These are phyloP conservation scores for Westerdykella sp. DNA, from an alignment of 2,329 filamentous ascomycete genomes.

Conservation along the genomic window DNA sequence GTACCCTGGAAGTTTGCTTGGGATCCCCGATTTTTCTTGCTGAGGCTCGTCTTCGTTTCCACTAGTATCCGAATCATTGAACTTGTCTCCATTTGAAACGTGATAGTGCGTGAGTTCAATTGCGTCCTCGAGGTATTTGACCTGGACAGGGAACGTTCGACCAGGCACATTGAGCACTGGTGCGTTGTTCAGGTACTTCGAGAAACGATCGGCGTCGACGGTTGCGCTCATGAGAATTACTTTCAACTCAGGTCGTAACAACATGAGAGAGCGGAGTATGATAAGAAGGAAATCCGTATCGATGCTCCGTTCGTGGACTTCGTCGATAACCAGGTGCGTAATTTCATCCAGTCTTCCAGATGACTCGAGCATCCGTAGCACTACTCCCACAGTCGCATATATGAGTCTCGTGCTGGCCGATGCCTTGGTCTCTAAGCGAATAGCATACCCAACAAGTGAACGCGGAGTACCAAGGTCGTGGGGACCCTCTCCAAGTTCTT, in stretches of 20 bases:
- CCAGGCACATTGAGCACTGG: constrained; percentile 88
- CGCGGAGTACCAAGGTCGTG: constrained; percentile 73
- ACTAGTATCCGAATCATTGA: constrained; percentile 46
- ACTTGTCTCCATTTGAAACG: constrained; percentile 35
- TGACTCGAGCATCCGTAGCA: constrained; percentile 95
- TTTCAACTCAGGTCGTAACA: constrained; percentile 73
- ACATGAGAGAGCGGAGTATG: constrained; percentile 76
- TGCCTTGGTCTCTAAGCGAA: constrained; percentile 83
- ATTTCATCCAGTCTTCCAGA: constrained; percentile 81
- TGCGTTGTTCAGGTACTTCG: constrained; percentile 76
- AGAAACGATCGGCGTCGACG: constrained; percentile 87
- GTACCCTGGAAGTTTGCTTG: constrained; percentile 64
- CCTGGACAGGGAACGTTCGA: constrained; percentile 85
- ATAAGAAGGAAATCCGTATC: constrained; percentile 96
- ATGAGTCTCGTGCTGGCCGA: constrained; percentile 76
- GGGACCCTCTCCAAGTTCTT: constrained; percentile 82
- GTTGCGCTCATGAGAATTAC: constrained; percentile 97
- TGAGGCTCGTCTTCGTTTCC: constrained; percentile 44
- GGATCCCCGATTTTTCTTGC: constrained; percentile 51
- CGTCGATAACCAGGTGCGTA: constrained; percentile 91
- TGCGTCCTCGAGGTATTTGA: constrained; percentile 85
- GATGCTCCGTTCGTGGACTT: constrained; percentile 90
- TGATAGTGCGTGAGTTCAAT: constrained; percentile 77
- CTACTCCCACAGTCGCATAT: constrained; percentile 83
- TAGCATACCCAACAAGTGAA: constrained; percentile 90